Evolutionary conservation across 495 filamentous ascomycete genomes (phyloP).

Genomic region (Hyaloscypha finlandica): DNA sequence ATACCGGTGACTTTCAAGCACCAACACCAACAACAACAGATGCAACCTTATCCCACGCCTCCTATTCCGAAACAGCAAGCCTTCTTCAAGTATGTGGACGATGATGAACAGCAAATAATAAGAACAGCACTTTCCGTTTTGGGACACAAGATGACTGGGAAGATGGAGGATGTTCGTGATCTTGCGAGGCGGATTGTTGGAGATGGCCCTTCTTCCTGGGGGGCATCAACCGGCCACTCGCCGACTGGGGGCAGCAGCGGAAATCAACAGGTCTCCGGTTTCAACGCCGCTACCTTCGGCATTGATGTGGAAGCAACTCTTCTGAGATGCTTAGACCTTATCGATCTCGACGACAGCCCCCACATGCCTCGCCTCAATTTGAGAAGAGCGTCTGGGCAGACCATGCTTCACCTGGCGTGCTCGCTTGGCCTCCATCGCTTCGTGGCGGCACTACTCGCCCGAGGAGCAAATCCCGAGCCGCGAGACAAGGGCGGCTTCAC

Average conservation of each 20-base stretch:
- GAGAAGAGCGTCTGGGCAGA: slow-evolving; percentile 66
- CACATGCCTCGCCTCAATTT: slow-evolving; percentile 65
- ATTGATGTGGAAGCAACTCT: slow-evolving; percentile 67
- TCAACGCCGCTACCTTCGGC: slow-evolving; percentile 44
- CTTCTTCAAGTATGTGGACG: slow-evolving; percentile 79
- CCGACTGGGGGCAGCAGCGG: slow-evolving; percentile 21
- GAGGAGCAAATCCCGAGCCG: slow-evolving; percentile 75
- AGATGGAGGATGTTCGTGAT: slow-evolving; percentile 49
- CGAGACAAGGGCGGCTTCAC: slow-evolving; percentile 82
- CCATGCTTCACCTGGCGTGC: slow-evolving; percentile 80
- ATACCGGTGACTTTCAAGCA: slow-evolving; percentile 77
- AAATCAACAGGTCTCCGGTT: slow-evolving; percentile 30
- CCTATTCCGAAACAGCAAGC: slow-evolving; percentile 49
- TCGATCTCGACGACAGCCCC: slow-evolving; percentile 75
- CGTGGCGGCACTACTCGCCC: slow-evolving; percentile 75
- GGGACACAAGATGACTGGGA: slow-evolving; percentile 56
- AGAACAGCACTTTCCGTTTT: slow-evolving; percentile 58
- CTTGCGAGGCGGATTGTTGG: slow-evolving; percentile 57
- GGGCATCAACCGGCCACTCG: slow-evolving; percentile 19
- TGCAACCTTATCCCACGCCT: slow-evolving; percentile 47
- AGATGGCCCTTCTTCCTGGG: slow-evolving; percentile 35
- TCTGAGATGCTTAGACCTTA: slow-evolving; percentile 71
- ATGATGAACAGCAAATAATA: slow-evolving; percentile 73
- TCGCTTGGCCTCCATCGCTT: slow-evolving; percentile 75
- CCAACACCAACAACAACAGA: slow-evolving; percentile 50